Evolutionary conservation across 202 grass and related monocot genomes (phyloP), one percentile per base, ranked within the genome.

Genomic region (Cymbopogon flexuosus): DNA sequence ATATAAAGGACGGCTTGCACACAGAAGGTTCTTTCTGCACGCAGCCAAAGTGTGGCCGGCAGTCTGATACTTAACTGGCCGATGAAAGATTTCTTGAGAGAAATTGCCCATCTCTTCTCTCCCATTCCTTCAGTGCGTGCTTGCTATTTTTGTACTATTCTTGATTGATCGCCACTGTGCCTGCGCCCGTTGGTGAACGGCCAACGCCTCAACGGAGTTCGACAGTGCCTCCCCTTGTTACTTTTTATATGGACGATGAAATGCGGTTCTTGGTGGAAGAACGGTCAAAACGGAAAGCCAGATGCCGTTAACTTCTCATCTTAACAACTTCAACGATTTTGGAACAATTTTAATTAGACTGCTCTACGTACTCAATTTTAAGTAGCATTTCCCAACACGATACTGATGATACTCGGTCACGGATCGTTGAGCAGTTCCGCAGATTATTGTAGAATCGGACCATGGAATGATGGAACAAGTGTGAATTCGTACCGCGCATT

Each of bases 1-100:
- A 75, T 19, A 42, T 51, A 13, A 1, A 33, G 18, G 47, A 29
- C 29, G 5, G 36, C 34, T 52, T 51, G 29, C 30, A n/a, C 19
- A 5, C 29, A 19, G 30, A 16, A 74, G 72, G 52, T 35, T 62
- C 68, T 22, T 42, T 79, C 4, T 14, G 77, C 54, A 10, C 63
- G 54, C 11, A 22, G 76, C 54, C 86, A 80, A 81, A 47, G 6
- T 69, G 27, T 70, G 76, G 54, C 27, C 24, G 77, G 82, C 81
- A 68, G 69, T 16, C 42, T 22, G 72, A 84, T 79, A 62, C 68
- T 31, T 35, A 18, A 11, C 49, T 76, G 81, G 13, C 51, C 63
- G 3, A 9, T 43, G 6, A 57, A 41, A 57, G 13, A 59, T 76
- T 58, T 75, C 47, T 75, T 0, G 33, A 65, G 6, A 9, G 27